Evolutionary conservation across 2,329 filamentous ascomycete species (phyloP), one percentile per base, ranked within the genome.

Genomic region (Zasmidium citrigriseum): DNA sequence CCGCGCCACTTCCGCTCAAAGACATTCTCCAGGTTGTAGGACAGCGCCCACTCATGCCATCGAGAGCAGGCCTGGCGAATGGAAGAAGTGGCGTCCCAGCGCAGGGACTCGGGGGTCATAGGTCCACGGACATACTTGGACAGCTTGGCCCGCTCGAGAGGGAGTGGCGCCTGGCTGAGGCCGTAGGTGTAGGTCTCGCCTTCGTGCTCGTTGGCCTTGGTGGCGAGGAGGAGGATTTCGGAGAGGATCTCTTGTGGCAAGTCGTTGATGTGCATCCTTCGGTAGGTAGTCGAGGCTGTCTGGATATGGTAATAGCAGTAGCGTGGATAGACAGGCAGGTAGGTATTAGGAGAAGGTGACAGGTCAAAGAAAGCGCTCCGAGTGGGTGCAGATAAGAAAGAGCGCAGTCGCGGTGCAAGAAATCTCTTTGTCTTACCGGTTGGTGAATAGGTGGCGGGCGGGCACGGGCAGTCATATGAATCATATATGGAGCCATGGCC

Each of bases 1-100:
- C 82, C 81, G 67, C 78, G 80, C 81, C 82, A 83, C 44, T 76
- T 73, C 45, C 78, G 77, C 61, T 83, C 78, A 63, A 81, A 82
- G 52, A 83, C 70, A 51, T 80, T 77, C 65, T 76, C 77, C 67
- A 83, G 70, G 58, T 80, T 78, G 69, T 82, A 81, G 41, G 75
- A 73, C 60, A 82, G 68, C 20, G 80, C 76, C 82, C 82, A 84
- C 52, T 81, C 74, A 66, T 83, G 81, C 81, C 81, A 84, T 59
- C 68, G 65, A 55, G 73, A 73, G 71, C 78, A 82, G 24, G 82
- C 80, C 14, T 77, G 75, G 45, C 82, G 78, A 52, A 83, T 76
- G 16, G 76, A 72, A 27, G 74, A 70, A 22, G 78, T 80, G 29
- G 80, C 74, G 61, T 81, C 78, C 82, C 82, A 84, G 60, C 77